These are phyloP conservation scores for Chaetomiaceae sp. DNA, from an alignment of 2,329 filamentous ascomycete genomes.

Conservation along the genomic window DNA sequence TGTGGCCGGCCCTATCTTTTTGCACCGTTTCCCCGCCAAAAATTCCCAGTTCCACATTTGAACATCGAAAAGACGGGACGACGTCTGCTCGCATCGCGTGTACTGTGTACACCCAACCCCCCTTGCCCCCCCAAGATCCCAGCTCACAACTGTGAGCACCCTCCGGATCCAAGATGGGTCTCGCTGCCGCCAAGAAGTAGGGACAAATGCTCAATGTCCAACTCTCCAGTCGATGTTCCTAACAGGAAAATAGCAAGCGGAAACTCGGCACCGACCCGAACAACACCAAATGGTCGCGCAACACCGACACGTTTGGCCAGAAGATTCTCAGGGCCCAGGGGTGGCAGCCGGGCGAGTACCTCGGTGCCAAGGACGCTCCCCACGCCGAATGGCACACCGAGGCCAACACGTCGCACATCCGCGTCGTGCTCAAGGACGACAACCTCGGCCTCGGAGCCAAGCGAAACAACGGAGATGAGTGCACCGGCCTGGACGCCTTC, in stretches of 20 bases:
- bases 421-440: constrained; percentile 82
- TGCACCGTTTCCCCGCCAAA: constrained; percentile 23
- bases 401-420: constrained; percentile 80
- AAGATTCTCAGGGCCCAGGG: constrained; percentile 83
- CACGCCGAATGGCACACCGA: constrained; percentile 73
- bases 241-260: constrained; percentile 34
- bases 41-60: constrained; percentile 17
- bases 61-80: not conserved
- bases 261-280: constrained; percentile 91
- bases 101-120: not conserved
- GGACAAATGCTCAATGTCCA: constrained; percentile 20
- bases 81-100: no score
- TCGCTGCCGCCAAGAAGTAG: constrained; percentile 64
- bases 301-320: constrained; percentile 80
- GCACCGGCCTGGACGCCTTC: constrained; percentile 82
- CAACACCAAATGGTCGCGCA: constrained; percentile 87
- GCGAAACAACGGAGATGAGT: constrained; percentile 66
- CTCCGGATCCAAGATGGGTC: constrained; percentile 52
- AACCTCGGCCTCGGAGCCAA: constrained; percentile 84
- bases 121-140: not conserved
- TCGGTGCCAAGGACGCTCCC: constrained; percentile 71
- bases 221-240: constrained; percentile 15
- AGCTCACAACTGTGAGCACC: constrained; percentile 18
- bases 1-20: constrained; percentile 21
- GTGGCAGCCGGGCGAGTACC: constrained; percentile 79